Evolutionary conservation across 208 protist genomes (phyloP).

Genomic region (Trypanosomatidae sp.): DNA sequence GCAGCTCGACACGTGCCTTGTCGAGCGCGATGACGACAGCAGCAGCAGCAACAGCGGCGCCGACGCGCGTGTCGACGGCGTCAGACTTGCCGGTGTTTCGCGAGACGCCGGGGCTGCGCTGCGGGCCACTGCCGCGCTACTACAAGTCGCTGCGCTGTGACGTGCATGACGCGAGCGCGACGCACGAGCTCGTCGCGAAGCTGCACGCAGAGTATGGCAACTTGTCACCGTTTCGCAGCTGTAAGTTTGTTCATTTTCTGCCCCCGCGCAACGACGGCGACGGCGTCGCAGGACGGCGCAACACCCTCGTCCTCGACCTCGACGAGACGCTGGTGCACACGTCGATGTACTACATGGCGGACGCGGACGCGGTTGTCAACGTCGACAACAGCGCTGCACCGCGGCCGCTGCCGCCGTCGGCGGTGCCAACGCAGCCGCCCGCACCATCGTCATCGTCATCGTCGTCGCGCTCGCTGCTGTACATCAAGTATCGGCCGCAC

Average conservation of each 20-base stretch:
- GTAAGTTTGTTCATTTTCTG: slow-evolving; percentile 19
- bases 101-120: no score
- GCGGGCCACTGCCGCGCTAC: no score
- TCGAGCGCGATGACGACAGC: no score
- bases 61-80: no score
- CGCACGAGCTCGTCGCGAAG: no score
- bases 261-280: neutral
- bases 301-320: slow-evolving; percentile 32
- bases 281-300: neutral
- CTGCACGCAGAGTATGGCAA: slow-evolving; percentile 6
- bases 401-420: no score
- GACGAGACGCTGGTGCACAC: slow-evolving; percentile 43
- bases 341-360: slow-evolving; percentile 14
- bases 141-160: no score
- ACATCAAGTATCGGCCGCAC: slow-evolving; percentile 26
- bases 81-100: no score
- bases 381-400: slow-evolving; percentile 2
- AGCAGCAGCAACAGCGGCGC: no score
- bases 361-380: slow-evolving; percentile 13
- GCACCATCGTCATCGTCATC: neutral
- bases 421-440: neutral
- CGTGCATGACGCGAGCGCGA: no score
- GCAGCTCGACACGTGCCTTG: no score
- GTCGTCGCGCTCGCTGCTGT: slow-evolving; percentile 4
- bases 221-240: slow-evolving; percentile 20